Evolutionary conservation across 2,329 filamentous ascomycete species (phyloP).

Genomic region (Colletotrichum graminicola): DNA sequence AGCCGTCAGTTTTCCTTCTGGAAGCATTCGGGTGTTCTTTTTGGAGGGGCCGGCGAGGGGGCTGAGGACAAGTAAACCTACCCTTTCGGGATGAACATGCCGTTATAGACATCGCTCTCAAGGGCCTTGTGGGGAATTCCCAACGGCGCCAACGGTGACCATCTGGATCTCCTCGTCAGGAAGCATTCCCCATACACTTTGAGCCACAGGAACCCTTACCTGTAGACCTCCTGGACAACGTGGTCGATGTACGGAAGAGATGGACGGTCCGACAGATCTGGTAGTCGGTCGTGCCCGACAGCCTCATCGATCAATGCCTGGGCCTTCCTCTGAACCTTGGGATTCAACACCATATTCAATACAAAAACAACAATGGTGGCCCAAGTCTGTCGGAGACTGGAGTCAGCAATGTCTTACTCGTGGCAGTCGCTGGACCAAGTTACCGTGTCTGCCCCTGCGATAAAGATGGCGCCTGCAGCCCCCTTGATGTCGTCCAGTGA

Average conservation of each 20-base stretch:
- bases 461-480: slow-evolving; percentile 61
- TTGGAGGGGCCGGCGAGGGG: slow-evolving; percentile 9
- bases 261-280: slow-evolving; percentile 59
- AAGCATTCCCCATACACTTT: background rate
- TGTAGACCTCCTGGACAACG: slow-evolving; percentile 56
- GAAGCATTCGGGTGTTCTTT: slow-evolving; percentile 33
- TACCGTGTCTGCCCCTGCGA: slow-evolving; percentile 61
- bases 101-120: slow-evolving; percentile 68
- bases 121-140: slow-evolving; percentile 67
- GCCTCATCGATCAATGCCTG: slow-evolving; percentile 60
- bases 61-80: slow-evolving; percentile 28
- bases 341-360: slow-evolving; percentile 47
- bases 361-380: slow-evolving; percentile 42
- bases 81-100: slow-evolving; percentile 69
- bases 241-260: slow-evolving; percentile 56
- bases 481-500: slow-evolving; percentile 59
- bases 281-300: slow-evolving; percentile 59
- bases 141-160: slow-evolving; percentile 59
- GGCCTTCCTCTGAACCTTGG: slow-evolving; percentile 60
- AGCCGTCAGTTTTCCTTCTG: slow-evolving; percentile 31
- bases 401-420: slow-evolving; percentile 42
- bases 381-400: slow-evolving; percentile 51
- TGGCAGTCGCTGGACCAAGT: slow-evolving; percentile 1
- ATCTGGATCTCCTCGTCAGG: slow-evolving; percentile 47
- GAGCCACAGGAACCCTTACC: slow-evolving; percentile 23